These are phyloP conservation scores for Calonectria hongkongensis DNA, from an alignment of 2,329 filamentous ascomycete genomes.

Conservation along the genomic window DNA sequence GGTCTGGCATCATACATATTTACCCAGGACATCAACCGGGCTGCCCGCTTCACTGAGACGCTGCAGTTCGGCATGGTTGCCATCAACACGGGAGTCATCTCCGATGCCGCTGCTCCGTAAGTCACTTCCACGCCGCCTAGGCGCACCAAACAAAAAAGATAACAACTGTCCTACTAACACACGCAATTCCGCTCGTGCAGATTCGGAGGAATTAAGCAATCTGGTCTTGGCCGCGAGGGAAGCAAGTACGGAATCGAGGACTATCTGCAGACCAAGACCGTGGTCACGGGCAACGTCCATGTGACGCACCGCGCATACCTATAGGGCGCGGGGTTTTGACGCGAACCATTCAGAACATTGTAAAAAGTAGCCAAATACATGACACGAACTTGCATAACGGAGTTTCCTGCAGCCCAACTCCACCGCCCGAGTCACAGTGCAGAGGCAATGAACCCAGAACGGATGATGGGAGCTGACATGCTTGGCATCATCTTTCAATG, in stretches of 20 bases:
- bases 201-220: conserved; percentile 78
- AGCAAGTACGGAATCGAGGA: conserved; percentile 77
- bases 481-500: not conserved
- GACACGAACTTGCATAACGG: conserved; percentile 1
- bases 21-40: conserved; percentile 66
- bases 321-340: conserved; percentile 10
- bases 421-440: conserved; percentile 16
- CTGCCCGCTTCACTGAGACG: conserved; percentile 66
- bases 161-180: not conserved
- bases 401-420: not conserved
- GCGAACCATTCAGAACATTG: not conserved
- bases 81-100: conserved; percentile 72
- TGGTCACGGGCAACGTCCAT: conserved; percentile 63
- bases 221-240: conserved; percentile 77
- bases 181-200: conserved; percentile 30
- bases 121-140: conserved; percentile 29
- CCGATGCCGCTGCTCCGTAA: conserved; percentile 51
- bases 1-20: conserved; percentile 87
- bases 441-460: not conserved
- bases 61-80: conserved; percentile 81
- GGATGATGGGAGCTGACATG: not conserved
- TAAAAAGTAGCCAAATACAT: not conserved
- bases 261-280: conserved; percentile 73
- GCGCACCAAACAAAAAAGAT: not conserved
- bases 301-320: conserved; percentile 42